Base-by-base conservation (phyloP, 1,284 basidiomycete species). In the Ustilago tritici region DNA sequence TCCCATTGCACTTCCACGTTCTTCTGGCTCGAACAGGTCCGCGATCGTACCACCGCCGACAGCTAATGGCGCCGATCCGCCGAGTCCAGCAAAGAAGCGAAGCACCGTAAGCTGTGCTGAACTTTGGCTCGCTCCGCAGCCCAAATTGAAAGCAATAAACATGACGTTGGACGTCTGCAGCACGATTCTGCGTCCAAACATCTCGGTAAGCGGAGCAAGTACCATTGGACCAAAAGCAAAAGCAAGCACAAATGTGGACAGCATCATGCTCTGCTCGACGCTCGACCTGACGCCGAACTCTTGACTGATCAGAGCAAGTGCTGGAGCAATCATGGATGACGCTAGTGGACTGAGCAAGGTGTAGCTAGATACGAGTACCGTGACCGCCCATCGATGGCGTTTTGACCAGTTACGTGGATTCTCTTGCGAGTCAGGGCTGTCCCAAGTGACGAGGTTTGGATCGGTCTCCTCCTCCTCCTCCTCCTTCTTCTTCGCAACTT, bases 341-440 rank as follows among this genome's bases (percentile, higher is more conserved):
- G 81, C 70, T 34, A 81, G 64, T 1, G 84, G 84, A 9, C 75
- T 76, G 34, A 85, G 66, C 11, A 84, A 67, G 4, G 83, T 83
- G 54, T 82, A 85, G 19, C 62, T 56, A 4, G 78, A 78, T 3
- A 82, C 83, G 19, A 84, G 61, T 0, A 50, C 54, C 38, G 90
- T 91, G 0, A 91, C 90, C 1, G 88, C 88, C 90, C 91, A 91
- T 88, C 92, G 92, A 67, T 88, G 88, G 49, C 57, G 46, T 68
- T 87, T 88, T 0, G 87, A 80, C 92, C 92, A 93, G 85, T 92
- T 92, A 82, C 90, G 90, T 0, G 92, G 92, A 83, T 92, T 92
- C 19, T 85, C 84, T 3, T 89, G 90, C 84, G 92, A 91, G 55
- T 90, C 85, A 0, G 89, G 89, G 0, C 90, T 90, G 58, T 92